Evolutionary conservation across 495 filamentous ascomycete species (phyloP).

Genomic region (Jackrogersella minutella): DNA sequence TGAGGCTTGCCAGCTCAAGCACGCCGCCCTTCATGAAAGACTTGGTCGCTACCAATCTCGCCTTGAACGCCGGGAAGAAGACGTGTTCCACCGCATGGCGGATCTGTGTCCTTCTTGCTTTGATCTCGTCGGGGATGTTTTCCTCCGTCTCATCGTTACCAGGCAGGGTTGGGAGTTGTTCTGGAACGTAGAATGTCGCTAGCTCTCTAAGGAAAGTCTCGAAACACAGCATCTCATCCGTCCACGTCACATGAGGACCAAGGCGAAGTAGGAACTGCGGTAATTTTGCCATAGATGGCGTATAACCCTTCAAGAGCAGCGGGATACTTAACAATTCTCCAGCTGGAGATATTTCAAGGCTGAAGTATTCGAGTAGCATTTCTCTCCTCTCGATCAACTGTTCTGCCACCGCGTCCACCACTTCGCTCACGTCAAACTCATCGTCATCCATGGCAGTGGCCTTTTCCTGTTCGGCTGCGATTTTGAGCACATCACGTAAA

Average conservation of each 20-base stretch:
- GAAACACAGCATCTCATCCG: slow-evolving; percentile 84
- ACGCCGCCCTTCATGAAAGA: slow-evolving; percentile 75
- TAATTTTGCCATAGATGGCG: slow-evolving; percentile 83
- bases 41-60: slow-evolving; percentile 83
- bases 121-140: slow-evolving; percentile 62
- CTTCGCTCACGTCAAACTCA: slow-evolving; percentile 70
- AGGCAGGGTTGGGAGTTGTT: slow-evolving; percentile 71
- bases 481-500: slow-evolving; percentile 71
- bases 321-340: slow-evolving; percentile 84
- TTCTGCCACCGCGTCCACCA: slow-evolving; percentile 66
- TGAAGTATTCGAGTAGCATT: slow-evolving; percentile 95
- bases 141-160: slow-evolving; percentile 49
- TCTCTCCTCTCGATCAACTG: slow-evolving; percentile 76
- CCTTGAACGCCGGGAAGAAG: slow-evolving; percentile 83
- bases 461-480: slow-evolving; percentile 77
- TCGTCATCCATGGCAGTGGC: slow-evolving; percentile 52
- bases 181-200: slow-evolving; percentile 91
- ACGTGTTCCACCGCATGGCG: slow-evolving; percentile 71
- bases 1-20: slow-evolving; percentile 91
- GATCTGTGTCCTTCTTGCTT: slow-evolving; percentile 64
- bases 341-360: slow-evolving; percentile 77
- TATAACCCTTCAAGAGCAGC: slow-evolving; percentile 87
- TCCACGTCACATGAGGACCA: slow-evolving; percentile 90
- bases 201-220: slow-evolving; percentile 84
- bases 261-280: slow-evolving; percentile 88